Evolutionary conservation across 1,139 yeast genomes (phyloP), one percentile per base, ranked within the genome.

Genomic region (Geotrichum klebahnii): DNA sequence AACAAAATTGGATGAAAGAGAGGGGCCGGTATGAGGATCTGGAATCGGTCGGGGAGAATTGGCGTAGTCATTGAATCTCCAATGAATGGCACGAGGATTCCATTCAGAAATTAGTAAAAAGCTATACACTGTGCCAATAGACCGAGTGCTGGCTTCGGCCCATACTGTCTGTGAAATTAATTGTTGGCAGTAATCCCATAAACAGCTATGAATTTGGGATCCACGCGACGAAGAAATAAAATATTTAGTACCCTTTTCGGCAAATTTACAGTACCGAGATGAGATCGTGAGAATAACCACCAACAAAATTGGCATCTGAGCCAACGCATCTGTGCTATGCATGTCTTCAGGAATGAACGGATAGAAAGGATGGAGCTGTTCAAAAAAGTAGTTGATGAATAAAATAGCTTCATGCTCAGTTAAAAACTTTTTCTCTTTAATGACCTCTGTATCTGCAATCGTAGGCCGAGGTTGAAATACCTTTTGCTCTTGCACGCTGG

Each of bases 51-150:
- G 53, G 53, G 78, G 78, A 42, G 70, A 67, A 59, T 86, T 87
- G 2, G 96, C 96, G 67, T 87, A 88, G 66, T 89, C 97, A 0
- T 81, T 73, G 84, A 90, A 83, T 55, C 89, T 71, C 82, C 89
- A 84, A 66, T 89, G 96, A 55, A 89, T 88, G 4, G 96, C 96
- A 50, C 96, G 72, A 1, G 96, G 96, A 60, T 88, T 88, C 97
- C 97, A 89, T 65, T 89, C 96, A 0, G 96, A 86, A 59, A 89
- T 83, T n/a, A 90, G 69, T 44, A 89, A 69, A 62, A 89, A 87
- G 0, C 96, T 90, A 59, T 84, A 76, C 5, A 88, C 82, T 0
- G 96, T 88, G 0, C 96, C 96, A 5, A 88, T 79, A 0, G 94
- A 83, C 55, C 96, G 71, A 3, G 95, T 84, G 53, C 89, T 81